phyloP scores from a whole-genome alignment of 116 monocot species.

The Trichopus zeylanicus region DNA sequence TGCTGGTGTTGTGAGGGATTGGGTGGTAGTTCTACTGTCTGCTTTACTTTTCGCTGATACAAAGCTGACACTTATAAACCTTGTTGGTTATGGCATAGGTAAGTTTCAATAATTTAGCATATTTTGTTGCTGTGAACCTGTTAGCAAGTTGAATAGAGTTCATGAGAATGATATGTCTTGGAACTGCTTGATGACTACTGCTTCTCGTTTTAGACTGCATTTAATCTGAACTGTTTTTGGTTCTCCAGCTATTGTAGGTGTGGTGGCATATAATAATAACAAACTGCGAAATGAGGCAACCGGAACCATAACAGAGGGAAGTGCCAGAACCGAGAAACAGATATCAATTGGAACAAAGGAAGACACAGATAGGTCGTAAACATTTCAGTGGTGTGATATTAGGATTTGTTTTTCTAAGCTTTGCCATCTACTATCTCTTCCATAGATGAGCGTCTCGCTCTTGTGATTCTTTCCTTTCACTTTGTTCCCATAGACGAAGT shows the following conservation, averaged over 20 bases:
- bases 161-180: too few species aligned
- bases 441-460: too few species aligned
- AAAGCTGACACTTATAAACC: conserved; percentile 68
- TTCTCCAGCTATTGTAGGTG: conserved; percentile 80
- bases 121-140: too few species aligned
- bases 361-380: too few species aligned
- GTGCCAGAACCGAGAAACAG: neutral
- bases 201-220: neutral
- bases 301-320: conserved; percentile 2
- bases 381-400: too few species aligned
- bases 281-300: conserved; percentile 72
- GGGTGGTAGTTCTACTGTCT: conserved; percentile 86
- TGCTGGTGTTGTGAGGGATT: conserved; percentile 94
- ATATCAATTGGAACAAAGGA: too few species aligned
- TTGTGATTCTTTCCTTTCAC: too few species aligned
- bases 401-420: too few species aligned
- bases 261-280: conserved; percentile 90
- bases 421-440: too few species aligned
- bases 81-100: conserved; percentile 92
- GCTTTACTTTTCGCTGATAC: conserved; percentile 71
- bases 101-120: conserved; percentile 17
- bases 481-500: too few species aligned
- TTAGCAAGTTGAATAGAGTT: too few species aligned
- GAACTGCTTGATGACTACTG: neutral
- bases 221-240: conserved; percentile 6